These are phyloP conservation scores for Barnettozyma vustinii DNA, from an alignment of 805 yeast genomes.

Conservation along the genomic window DNA sequence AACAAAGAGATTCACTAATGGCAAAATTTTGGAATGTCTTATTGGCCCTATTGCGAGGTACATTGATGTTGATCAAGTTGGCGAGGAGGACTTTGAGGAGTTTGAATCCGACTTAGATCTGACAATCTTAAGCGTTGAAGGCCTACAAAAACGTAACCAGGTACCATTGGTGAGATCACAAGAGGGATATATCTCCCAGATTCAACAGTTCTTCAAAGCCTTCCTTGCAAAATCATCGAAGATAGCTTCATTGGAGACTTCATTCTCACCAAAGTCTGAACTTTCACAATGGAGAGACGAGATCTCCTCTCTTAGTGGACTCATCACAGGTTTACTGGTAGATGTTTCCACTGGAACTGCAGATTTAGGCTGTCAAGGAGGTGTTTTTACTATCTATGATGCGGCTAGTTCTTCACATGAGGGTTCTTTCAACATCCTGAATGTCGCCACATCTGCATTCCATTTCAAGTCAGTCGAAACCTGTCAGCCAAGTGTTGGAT, in stretches of 20 bases:
- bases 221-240: neutral
- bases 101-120: neutral
- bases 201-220: no score
- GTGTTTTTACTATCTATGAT: neutral
- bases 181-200: no score
- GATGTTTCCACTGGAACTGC: neutral
- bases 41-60: no score
- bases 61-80: no score
- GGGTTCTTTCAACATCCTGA: neutral
- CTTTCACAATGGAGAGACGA: neutral
- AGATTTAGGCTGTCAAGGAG: neutral
- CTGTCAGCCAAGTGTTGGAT: neutral
- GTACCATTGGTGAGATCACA: neutral
- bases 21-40: no score
- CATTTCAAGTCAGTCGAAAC: neutral
- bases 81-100: no score
- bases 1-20: no score
- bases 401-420: neutral
- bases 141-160: neutral
- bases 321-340: neutral
- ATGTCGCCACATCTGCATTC: neutral
- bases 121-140: neutral
- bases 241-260: neutral
- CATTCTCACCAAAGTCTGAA: neutral
- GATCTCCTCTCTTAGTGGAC: neutral